A percentile compares a stretch with the other conserved stretches of the same genome.
phyloP scores from a whole-genome alignment of 345 rosid species.

The Populus alba region DNA sequence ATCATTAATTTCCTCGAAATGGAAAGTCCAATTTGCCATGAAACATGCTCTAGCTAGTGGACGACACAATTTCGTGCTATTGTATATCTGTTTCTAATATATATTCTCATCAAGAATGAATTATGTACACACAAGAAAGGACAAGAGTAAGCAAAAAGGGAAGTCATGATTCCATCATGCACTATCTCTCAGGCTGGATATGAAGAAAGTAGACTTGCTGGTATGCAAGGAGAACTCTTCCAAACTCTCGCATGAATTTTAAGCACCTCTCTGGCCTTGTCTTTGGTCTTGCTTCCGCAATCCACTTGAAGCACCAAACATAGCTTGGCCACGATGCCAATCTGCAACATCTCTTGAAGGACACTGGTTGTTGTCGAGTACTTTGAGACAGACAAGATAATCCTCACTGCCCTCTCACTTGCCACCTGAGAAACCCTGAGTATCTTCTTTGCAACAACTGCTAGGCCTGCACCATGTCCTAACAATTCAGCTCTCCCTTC shows the following conservation, averaged over 20 bases:
- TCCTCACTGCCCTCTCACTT: conserved; percentile 44
- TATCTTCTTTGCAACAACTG: conserved; percentile 44
- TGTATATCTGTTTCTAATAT: not conserved
- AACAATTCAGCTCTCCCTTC: conserved; percentile 43
- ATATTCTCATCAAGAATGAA: not conserved
- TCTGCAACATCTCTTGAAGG: conserved; percentile 44
- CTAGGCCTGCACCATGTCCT: conserved; percentile 38
- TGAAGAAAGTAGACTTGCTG: conserved; percentile 25
- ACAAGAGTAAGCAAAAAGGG: not conserved
- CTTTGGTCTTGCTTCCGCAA: conserved; percentile 28
- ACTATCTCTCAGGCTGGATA: conserved; percentile 29
- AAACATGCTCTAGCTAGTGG: not conserved
- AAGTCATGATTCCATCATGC: not conserved
- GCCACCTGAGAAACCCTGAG: conserved; percentile 39
- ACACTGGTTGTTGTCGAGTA: conserved; percentile 32
- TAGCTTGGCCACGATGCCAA: conserved; percentile 40
- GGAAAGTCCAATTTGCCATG: not conserved
- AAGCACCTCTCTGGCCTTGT: conserved; percentile 45
- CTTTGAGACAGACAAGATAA: conserved; percentile 32
- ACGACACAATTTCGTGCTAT: not conserved
- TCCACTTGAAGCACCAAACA: conserved; percentile 43
- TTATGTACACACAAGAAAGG: not conserved
- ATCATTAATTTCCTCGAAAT: conserved; percentile 3
- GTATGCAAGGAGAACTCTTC: conserved; percentile 46
- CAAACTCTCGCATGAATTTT: conserved; percentile 39